A percentile compares a stretch with the other conserved stretches of the same genome.
These are phyloP conservation scores for Exophiala spinifera DNA, from an alignment of 2,329 filamentous ascomycete genomes.

Conservation along the genomic window DNA sequence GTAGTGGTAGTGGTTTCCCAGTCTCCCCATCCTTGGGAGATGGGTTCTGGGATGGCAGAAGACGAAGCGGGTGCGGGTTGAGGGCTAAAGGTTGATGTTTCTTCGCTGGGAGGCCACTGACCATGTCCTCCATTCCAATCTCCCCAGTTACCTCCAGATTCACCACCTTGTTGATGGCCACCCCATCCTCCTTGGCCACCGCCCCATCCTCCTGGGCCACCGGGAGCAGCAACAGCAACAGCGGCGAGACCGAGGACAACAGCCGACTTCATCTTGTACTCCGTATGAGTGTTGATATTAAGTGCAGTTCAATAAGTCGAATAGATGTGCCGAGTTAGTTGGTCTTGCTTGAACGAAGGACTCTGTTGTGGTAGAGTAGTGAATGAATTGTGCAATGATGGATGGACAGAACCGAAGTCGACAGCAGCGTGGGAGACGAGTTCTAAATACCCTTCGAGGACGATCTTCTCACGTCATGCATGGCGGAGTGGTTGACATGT, in stretches of 20 bases:
- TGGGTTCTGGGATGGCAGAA: conserved; percentile 6
- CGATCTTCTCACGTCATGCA: conserved; percentile 20
- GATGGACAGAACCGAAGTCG: conserved; percentile 11
- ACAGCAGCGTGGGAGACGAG: conserved; percentile 8
- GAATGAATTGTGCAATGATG: conserved; percentile 15
- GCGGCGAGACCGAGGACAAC: conserved; percentile 24
- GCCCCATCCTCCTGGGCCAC: conserved; percentile 7
- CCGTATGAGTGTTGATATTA: conserved; percentile 3
- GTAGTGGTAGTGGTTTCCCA: conserved; percentile 12
- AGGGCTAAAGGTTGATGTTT: conserved; percentile 8
- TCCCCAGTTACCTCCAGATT: conserved; percentile 15
- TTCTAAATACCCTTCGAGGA: conserved; percentile 23
- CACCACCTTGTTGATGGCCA: conserved; percentile 19
- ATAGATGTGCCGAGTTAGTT: neutral
- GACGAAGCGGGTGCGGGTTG: conserved; percentile 2
- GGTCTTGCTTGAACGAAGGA: conserved; percentile 15
- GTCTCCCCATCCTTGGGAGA: conserved; percentile 9
- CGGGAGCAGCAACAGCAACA: conserved; percentile 25
- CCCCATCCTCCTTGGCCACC: conserved; percentile 13
- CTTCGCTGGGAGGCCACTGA: conserved; percentile 7
- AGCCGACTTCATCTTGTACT: conserved; percentile 27
- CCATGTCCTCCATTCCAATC: conserved; percentile 17
- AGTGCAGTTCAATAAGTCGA: conserved; percentile 1
- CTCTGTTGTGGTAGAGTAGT: conserved; percentile 16
- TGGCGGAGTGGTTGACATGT: conserved; percentile 17